phyloP scores from a whole-genome alignment of 176 grass and related monocot species.

The Oryza coarctata region DNA sequence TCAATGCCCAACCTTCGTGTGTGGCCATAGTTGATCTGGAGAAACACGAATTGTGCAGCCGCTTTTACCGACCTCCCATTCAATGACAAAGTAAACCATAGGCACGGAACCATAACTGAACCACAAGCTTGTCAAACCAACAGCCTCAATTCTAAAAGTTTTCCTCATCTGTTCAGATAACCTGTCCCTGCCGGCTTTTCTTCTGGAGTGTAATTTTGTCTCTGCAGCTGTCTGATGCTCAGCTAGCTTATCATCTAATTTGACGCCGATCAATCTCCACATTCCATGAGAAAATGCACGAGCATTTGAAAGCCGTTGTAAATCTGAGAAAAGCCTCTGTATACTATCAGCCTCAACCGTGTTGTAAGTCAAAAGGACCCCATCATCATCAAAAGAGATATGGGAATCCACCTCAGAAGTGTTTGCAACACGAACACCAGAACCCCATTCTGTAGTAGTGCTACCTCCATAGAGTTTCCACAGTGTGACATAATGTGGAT shows the following conservation, averaged over 20 bases:
- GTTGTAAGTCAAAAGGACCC: constrained; percentile 69
- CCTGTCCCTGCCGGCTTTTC: constrained; percentile 52
- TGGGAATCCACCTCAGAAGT: constrained; percentile 88
- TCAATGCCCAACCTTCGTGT: constrained; percentile 75
- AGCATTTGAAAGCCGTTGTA: constrained; percentile 73
- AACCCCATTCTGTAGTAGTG: constrained; percentile 63
- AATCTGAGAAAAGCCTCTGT: constrained; percentile 71
- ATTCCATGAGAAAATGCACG: constrained; percentile 70
- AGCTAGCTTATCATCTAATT: constrained; percentile 56
- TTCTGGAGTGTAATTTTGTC: constrained; percentile 34
- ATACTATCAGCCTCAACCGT: constrained; percentile 85
- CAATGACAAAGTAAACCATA: constrained; percentile 88
- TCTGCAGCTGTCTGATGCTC: constrained; percentile 38
- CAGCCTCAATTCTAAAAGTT: constrained; percentile 88
- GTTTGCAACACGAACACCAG: constrained; percentile 66
- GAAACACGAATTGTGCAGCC: constrained; percentile 85
- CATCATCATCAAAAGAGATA: constrained; percentile 77
- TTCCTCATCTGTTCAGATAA: constrained; percentile 71
- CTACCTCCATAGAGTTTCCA: constrained; percentile 71
- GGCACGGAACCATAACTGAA: constrained; percentile 80
- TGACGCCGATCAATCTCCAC: constrained; percentile 67
- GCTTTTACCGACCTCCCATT: constrained; percentile 74
- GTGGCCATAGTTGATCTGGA: constrained; percentile 95
- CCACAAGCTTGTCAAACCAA: constrained; percentile 89
- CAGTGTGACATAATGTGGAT: constrained; percentile 72